Conservation (phyloP, 495 filamentous ascomycete genomes). For the Cairneyella variabilis region DNA sequence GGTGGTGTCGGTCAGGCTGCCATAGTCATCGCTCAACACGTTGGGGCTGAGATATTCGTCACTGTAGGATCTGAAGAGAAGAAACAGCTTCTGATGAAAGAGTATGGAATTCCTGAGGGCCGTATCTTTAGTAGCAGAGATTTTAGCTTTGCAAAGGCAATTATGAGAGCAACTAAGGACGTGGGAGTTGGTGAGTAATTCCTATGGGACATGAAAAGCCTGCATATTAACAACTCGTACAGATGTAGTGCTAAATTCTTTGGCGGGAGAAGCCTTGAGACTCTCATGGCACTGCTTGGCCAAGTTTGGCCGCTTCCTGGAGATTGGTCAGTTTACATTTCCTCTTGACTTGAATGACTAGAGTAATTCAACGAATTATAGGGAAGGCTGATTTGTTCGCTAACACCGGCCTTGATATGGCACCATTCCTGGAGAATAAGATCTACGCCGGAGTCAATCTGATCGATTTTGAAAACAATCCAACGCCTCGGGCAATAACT, state of each 20-base stretch:
- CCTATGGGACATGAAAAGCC: too few relatives aligned
- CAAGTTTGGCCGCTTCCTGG: slow-evolving; percentile 42
- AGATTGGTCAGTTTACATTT: too few relatives aligned
- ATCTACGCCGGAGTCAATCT: neutral
- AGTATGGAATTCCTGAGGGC: slow-evolving; percentile 42
- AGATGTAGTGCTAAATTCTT: slow-evolving; percentile 51
- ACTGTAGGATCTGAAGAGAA: slow-evolving; percentile 44
- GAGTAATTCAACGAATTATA: too few relatives aligned
- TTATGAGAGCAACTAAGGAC: slow-evolving; percentile 36
- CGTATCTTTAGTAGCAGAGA: slow-evolving; percentile 46
- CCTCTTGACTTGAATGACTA: too few relatives aligned
- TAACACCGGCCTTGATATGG: slow-evolving; percentile 29
- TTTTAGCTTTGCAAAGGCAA: slow-evolving; percentile 25
- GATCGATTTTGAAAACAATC: neutral
- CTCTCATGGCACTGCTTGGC: slow-evolving; percentile 46
- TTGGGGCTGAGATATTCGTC: slow-evolving; percentile 64
- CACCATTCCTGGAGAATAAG: slow-evolving; percentile 38
- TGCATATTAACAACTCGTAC: too few relatives aligned
- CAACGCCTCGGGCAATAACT: too few relatives aligned
- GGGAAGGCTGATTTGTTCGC: slow-evolving; percentile 33
- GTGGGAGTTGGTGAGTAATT: neutral
- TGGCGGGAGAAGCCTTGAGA: slow-evolving; percentile 39
- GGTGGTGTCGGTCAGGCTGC: slow-evolving; percentile 81
- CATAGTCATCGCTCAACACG: slow-evolving; percentile 63
- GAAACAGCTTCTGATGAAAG: slow-evolving; percentile 52